phyloP scores from a whole-genome alignment of 2,329 filamentous ascomycete genomes.

The Diplodia corticola region DNA sequence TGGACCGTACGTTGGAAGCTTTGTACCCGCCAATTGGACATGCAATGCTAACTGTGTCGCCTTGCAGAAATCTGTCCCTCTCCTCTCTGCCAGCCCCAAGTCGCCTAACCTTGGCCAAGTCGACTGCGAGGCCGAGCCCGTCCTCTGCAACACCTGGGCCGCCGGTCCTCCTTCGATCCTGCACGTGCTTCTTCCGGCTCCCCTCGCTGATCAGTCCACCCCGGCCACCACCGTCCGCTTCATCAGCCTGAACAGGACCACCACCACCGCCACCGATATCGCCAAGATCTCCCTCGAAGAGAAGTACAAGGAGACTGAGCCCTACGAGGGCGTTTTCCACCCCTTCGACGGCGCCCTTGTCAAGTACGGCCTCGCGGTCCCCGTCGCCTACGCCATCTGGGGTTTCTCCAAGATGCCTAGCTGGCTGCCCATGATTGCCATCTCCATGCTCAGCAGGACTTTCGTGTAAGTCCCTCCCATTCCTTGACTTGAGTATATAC shows the following conservation, averaged over 20 bases:
- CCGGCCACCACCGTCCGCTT: conserved; percentile 64
- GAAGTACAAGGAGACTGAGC: conserved; percentile 52
- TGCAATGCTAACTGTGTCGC: background rate
- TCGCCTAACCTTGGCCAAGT: conserved; percentile 68
- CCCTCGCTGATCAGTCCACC: conserved; percentile 63
- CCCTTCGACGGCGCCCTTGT: conserved; percentile 70
- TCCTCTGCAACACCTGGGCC: conserved; percentile 75
- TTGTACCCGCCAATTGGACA: background rate
- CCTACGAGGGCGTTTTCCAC: conserved; percentile 70
- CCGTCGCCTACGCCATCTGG: conserved; percentile 69
- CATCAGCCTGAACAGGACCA: conserved; percentile 69
- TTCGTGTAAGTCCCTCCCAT: conserved; percentile 66
- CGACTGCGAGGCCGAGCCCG: conserved; percentile 72
- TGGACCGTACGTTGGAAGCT: conserved; percentile 47
- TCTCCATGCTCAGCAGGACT: conserved; percentile 71
- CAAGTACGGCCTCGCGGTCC: conserved; percentile 62
- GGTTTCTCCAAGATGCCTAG: conserved; percentile 60
- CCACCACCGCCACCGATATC: conserved; percentile 64
- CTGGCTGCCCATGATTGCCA: conserved; percentile 75
- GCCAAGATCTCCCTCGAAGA: conserved; percentile 61
- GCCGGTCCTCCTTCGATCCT: conserved; percentile 65
- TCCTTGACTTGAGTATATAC: background rate
- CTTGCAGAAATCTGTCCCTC: conserved; percentile 60
- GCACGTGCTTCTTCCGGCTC: conserved; percentile 61
- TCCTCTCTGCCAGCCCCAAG: conserved; percentile 61